Conservation (phyloP, 2,329 filamentous ascomycete genomes). For the Colletotrichum tropicale region DNA sequence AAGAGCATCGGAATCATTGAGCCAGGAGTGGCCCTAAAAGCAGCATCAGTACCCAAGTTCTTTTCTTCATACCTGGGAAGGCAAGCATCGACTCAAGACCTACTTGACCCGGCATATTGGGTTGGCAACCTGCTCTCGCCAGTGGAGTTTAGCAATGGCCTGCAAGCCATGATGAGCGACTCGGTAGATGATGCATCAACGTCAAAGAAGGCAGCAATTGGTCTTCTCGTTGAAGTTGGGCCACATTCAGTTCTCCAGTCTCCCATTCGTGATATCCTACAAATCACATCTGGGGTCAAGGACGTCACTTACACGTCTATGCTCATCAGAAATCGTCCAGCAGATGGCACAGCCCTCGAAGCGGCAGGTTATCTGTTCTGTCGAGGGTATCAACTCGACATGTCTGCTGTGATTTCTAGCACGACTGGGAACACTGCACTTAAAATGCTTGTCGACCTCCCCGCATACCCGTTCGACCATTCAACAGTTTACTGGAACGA, state of each 20-base stretch:
- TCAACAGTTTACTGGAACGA: conserved; percentile 34
- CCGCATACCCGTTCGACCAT: conserved; percentile 60
- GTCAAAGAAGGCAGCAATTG: not conserved
- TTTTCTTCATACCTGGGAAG: not conserved
- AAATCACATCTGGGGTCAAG: too few species aligned
- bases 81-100: not conserved
- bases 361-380: not conserved
- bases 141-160: not conserved
- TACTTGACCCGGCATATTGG: not conserved
- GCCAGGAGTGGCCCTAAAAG: not conserved
- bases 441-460: conserved; percentile 42
- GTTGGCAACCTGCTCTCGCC: not conserved
- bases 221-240: not conserved
- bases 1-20: not conserved
- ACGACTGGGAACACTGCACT: not conserved
- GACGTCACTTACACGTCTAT: not conserved
- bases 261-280: not conserved
- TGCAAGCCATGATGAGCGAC: not conserved
- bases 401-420: not conserved
- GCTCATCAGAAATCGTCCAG: not conserved
- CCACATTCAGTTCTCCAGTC: not conserved
- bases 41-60: not conserved
- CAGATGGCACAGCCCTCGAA: not conserved
- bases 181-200: not conserved
- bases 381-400: not conserved